Percentiles rank a stretch among this genome's conserved stretches.
Evolutionary conservation across 495 filamentous ascomycete genomes (phyloP).

Genomic region (Trichoderma erinaceum): DNA sequence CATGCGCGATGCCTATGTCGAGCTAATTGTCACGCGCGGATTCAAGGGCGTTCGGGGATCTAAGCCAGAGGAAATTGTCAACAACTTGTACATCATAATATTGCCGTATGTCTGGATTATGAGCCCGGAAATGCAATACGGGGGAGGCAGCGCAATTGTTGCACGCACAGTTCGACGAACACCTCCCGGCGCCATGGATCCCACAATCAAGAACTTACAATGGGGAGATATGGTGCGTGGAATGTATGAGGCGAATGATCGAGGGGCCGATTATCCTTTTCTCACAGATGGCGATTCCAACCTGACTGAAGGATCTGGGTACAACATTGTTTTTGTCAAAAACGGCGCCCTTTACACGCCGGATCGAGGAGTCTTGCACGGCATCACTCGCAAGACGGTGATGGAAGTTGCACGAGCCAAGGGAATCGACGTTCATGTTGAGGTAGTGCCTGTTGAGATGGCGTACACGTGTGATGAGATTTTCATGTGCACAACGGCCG

Average conservation of each 20-base stretch:
- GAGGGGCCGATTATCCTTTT: constrained; percentile 28
- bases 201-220: constrained; percentile 39
- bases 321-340: constrained; percentile 32
- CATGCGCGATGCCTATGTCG: constrained; percentile 36
- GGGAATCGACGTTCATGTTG: constrained; percentile 25
- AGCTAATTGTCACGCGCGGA: constrained; percentile 38
- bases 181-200: constrained; percentile 33
- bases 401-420: constrained; percentile 25
- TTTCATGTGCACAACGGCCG: constrained; percentile 37
- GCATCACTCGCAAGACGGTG: constrained; percentile 32
- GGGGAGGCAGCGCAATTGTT: constrained; percentile 34
- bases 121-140: constrained; percentile 31
- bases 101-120: constrained; percentile 37
- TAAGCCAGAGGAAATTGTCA: constrained; percentile 26
- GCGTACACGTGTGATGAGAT: constrained; percentile 32
- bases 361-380: constrained; percentile 30
- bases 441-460: constrained; percentile 29
- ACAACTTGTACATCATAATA: constrained; percentile 36
- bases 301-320: constrained; percentile 28
- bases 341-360: constrained; percentile 30
- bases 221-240: constrained; percentile 37
- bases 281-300: constrained; percentile 35
- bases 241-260: constrained; percentile 28
- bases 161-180: constrained; percentile 34
- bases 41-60: constrained; percentile 29